phyloP scores from a whole-genome alignment of 306 rosid genomes.

The Castanea sativa region DNA sequence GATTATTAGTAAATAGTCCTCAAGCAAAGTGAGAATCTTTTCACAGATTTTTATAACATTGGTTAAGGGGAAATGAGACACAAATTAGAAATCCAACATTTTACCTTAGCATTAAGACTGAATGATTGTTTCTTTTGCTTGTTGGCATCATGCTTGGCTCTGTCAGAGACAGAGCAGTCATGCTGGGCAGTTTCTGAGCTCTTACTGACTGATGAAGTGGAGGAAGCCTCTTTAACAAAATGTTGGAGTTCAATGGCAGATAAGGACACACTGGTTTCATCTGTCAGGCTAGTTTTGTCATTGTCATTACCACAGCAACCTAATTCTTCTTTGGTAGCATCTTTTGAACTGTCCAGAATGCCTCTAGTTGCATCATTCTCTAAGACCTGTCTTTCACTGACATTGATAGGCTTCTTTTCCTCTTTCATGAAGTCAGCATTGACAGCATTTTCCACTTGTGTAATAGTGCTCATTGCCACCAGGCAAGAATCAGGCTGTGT shows the following conservation, averaged over 20 bases:
- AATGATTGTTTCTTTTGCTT: conserved; percentile 8
- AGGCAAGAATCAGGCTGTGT: neutral
- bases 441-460: neutral
- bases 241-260: neutral
- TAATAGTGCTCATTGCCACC: neutral
- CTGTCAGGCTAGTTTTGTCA: neutral
- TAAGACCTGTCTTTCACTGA: neutral
- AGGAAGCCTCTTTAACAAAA: neutral
- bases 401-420: neutral
- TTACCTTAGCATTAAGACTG: conserved; percentile 10
- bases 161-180: neutral
- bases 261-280: neutral
- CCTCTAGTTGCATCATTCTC: neutral
- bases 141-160: conserved; percentile 8
- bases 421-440: neutral
- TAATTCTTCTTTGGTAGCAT: neutral
- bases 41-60: neutral
- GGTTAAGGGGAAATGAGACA: neutral
- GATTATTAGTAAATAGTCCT: neutral
- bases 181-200: conserved; percentile 11
- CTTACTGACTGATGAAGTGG: neutral
- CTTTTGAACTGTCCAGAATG: neutral
- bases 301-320: neutral
- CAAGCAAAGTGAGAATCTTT: neutral
- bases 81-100: neutral